phyloP scores from a whole-genome alignment of 2,329 filamentous ascomycete genomes.

The Fusarium anthophilum region DNA sequence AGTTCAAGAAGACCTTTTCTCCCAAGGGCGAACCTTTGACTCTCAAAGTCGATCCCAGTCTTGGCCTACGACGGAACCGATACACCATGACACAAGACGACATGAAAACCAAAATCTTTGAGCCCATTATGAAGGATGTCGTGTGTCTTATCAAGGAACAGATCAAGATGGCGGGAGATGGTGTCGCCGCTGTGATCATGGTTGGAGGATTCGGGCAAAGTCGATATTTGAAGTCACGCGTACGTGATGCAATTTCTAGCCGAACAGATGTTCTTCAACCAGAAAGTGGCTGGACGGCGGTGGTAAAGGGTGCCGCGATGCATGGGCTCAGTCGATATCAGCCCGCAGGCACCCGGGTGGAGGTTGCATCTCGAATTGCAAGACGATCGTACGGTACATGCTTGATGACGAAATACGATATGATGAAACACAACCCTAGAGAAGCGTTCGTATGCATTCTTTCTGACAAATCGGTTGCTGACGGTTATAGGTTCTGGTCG shows the following conservation, averaged over 20 bases:
- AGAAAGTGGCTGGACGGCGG: conserved; percentile 59
- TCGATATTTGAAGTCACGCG: conserved; percentile 54
- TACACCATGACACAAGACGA: conserved; percentile 57
- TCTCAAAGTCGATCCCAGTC: conserved; percentile 48
- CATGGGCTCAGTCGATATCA: conserved; percentile 48
- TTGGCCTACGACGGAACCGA: conserved; percentile 46
- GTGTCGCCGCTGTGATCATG: conserved; percentile 54
- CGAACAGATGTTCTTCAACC: conserved; percentile 58
- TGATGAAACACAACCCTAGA: conserved; percentile 48
- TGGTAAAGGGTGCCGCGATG: conserved; percentile 62
- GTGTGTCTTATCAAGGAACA: conserved; percentile 54
- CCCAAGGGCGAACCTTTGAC: conserved; percentile 49
- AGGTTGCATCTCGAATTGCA: conserved; percentile 49
- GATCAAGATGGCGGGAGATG: conserved; percentile 48
- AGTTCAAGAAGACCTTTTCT: conserved; percentile 52
- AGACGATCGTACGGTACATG: conserved; percentile 51
- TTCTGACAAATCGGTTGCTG: neutral
- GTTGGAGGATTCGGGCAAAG: conserved; percentile 61
- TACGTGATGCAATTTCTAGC: conserved; percentile 48
- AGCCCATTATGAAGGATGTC: conserved; percentile 55
- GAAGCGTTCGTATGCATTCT: conserved; percentile 46
- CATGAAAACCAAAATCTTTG: conserved; percentile 69
- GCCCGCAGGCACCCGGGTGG: conserved; percentile 42
- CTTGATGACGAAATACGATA: conserved; percentile 49
- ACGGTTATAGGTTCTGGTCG: conserved; percentile 49